Percentiles rank a stretch among this genome's conserved stretches.
These are phyloP conservation scores for Vanilla planifolia DNA, from an alignment of 106 monocot species.

Conservation along the genomic window DNA sequence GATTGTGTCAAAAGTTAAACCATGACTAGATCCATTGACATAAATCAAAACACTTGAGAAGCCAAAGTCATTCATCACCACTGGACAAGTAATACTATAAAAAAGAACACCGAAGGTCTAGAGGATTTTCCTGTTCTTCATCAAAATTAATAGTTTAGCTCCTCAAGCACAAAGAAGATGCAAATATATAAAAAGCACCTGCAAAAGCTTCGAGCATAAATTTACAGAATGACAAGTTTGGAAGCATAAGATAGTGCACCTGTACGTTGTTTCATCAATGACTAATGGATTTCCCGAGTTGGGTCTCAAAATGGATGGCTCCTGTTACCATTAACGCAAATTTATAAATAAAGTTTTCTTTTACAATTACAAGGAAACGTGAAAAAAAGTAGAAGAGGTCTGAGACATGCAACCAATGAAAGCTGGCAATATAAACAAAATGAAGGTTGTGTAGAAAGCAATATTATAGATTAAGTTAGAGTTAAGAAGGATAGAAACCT, in stretches of 20 bases:
- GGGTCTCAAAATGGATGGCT: conserved; percentile 28
- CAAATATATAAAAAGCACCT: neutral
- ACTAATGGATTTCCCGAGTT: conserved; percentile 17
- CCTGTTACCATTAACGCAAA: conserved; percentile 18
- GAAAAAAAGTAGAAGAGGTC: neutral
- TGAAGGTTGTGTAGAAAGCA: neutral
- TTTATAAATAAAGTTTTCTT: neutral
- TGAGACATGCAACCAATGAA: neutral
- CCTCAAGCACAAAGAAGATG: neutral
- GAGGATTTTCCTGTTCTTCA: too few relatives aligned
- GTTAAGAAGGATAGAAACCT: conserved; percentile 22
- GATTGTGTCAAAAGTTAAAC: too few relatives aligned
- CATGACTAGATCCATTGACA: too few relatives aligned
- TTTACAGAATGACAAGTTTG: neutral
- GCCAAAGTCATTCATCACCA: too few relatives aligned
- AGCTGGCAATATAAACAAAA: neutral
- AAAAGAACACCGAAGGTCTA: too few relatives aligned
- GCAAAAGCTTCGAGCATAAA: neutral
- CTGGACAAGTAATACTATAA: too few relatives aligned
- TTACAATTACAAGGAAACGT: neutral
- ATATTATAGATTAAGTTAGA: neutral
- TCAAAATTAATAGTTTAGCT: too few relatives aligned
- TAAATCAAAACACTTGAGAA: too few relatives aligned
- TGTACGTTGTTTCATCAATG: conserved; percentile 8
- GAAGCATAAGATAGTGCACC: conserved; percentile 14